phyloP scores from a whole-genome alignment of 2,329 filamentous ascomycete species.

The Rhinocladiella mackenziei region DNA sequence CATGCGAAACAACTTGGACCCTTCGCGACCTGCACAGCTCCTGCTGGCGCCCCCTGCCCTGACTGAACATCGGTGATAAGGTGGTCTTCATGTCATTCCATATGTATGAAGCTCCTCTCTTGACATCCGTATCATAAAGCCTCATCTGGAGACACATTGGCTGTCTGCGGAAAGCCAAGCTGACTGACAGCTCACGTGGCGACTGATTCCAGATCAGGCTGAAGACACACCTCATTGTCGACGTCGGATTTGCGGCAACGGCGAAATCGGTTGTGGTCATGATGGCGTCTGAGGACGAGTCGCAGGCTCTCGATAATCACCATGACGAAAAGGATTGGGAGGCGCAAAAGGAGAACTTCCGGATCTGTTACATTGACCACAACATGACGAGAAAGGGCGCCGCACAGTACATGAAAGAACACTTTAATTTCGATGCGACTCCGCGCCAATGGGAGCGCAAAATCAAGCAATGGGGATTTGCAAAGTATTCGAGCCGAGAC shows the following conservation, averaged over 20 bases:
- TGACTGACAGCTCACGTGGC: background rate
- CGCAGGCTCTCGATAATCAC: conserved; percentile 16
- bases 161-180: background rate
- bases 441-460: conserved; percentile 30
- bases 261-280: background rate
- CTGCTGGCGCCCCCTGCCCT: conserved; percentile 8
- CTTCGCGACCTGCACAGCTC: conserved; percentile 1
- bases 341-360: conserved; percentile 25
- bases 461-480: conserved; percentile 29
- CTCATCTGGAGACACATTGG: background rate
- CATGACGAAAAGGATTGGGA: conserved; percentile 30
- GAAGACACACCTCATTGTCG: background rate
- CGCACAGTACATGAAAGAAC: conserved; percentile 21
- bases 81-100: conserved; percentile 1
- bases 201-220: background rate
- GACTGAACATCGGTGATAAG: conserved; percentile 4
- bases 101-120: background rate
- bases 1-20: background rate
- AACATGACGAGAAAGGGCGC: conserved; percentile 28
- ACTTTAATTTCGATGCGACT: conserved; percentile 26
- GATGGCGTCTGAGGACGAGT: conserved; percentile 27
- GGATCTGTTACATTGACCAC: conserved; percentile 25
- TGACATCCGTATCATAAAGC: background rate
- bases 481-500: conserved; percentile 27
- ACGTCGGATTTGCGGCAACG: background rate